phyloP scores from a whole-genome alignment of 805 yeast species.

The Saturnispora quitensis region DNA sequence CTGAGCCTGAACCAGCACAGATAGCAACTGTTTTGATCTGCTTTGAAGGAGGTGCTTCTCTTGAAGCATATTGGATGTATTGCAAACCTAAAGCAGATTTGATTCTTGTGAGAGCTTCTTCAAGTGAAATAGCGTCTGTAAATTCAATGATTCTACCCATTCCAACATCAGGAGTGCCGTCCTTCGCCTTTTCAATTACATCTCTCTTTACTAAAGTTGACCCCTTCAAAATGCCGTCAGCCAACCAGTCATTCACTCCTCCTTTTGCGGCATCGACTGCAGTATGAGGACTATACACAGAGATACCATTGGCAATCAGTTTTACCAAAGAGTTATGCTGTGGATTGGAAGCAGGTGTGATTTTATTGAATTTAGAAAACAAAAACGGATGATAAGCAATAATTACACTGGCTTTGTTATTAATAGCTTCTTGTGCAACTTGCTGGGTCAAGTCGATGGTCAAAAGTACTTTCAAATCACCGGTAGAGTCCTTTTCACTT shows the following conservation, averaged over 20 bases:
- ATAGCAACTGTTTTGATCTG: conserved; percentile 55
- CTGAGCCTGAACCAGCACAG: conserved; percentile 94
- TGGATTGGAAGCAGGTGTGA: conserved; percentile 33
- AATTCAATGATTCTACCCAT: conserved; percentile 69
- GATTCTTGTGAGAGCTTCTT: conserved; percentile 37
- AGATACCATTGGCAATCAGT: conserved; percentile 66
- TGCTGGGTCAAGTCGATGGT: conserved; percentile 78
- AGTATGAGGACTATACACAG: conserved; percentile 94
- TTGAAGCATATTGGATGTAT: conserved; percentile 55
- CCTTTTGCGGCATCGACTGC: conserved; percentile 85
- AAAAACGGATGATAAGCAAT: conserved; percentile 94
- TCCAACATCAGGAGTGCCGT: conserved; percentile 49
- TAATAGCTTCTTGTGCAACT: conserved; percentile 82
- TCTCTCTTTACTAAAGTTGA: conserved; percentile 15
- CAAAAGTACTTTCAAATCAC: conserved; percentile 38
- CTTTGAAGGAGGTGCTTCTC: conserved; percentile 20
- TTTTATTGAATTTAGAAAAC: conserved; percentile 74
- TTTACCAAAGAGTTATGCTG: conserved; percentile 73
- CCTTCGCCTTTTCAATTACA: conserved; percentile 37
- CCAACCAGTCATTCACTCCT: conserved; percentile 95
- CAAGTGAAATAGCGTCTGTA: conserved; percentile 33
- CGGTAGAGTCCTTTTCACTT: conserved; percentile 5
- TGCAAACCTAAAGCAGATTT: conserved; percentile 45
- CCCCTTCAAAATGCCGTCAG: conserved; percentile 38
- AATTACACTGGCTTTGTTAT: conserved; percentile 42